Evolutionary conservation across 73 alveolate genomes (phyloP).

Genomic region (Stentor coeruleus): DNA sequence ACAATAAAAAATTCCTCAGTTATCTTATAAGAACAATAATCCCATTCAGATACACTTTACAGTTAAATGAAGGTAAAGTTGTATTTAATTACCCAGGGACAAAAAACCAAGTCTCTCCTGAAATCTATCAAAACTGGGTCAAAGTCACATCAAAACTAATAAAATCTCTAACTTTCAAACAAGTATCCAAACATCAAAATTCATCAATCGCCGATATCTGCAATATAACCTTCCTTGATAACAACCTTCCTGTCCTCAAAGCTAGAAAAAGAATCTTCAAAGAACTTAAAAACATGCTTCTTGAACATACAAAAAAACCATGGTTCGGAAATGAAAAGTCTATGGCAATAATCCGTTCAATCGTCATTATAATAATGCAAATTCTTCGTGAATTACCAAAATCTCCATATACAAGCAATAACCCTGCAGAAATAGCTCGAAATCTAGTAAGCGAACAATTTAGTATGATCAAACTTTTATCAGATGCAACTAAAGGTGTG

Average conservation of each 20-base stretch:
- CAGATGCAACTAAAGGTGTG: slow-evolving; percentile 6
- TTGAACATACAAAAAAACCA: not conserved
- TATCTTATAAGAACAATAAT: not conserved
- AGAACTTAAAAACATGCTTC: slow-evolving; percentile 17
- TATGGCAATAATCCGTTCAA: not conserved
- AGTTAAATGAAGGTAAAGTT: not conserved
- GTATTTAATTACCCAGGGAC: not conserved
- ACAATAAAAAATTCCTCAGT: not conserved
- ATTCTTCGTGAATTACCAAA: not conserved
- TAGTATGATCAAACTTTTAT: not conserved
- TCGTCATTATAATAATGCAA: not conserved
- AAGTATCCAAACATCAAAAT: not conserved
- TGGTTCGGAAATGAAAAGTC: slow-evolving; percentile 23
- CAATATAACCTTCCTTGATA: not conserved
- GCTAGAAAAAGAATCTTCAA: slow-evolving; percentile 18
- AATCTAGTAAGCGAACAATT: not conserved
- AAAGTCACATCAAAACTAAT: slow-evolving; percentile 12
- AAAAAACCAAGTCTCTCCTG: not conserved
- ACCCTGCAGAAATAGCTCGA: slow-evolving; percentile 28
- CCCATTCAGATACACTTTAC: slow-evolving; percentile 3
- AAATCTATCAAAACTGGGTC: not conserved
- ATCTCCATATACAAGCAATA: slow-evolving; percentile 7
- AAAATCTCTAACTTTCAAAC: slow-evolving; percentile 11
- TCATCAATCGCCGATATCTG: not conserved
- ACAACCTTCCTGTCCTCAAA: not conserved